These are phyloP conservation scores for Coccomyxa subellipsoidea DNA, from an alignment of 163 green algal genomes.

Conservation along the genomic window DNA sequence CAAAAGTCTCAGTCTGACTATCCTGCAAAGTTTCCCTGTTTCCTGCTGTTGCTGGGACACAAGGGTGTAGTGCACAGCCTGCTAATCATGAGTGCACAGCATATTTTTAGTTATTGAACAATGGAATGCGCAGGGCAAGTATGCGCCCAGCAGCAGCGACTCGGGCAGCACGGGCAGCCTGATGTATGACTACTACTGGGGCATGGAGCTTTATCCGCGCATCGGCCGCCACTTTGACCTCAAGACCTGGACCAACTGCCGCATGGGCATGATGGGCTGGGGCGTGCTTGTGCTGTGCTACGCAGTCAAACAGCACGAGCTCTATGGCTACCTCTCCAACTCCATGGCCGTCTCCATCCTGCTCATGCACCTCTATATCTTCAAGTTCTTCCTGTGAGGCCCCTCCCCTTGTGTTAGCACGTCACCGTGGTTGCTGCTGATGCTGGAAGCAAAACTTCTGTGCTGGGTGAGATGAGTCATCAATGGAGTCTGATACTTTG, in stretches of 20 bases:
- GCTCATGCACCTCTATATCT: slow-evolving; percentile 68
- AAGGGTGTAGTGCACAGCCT: no score
- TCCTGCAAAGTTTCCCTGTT: no score
- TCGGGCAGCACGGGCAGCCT: slow-evolving; percentile 63
- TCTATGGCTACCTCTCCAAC: slow-evolving; percentile 17
- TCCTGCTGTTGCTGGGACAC: no score
- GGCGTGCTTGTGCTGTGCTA: slow-evolving; percentile 59
- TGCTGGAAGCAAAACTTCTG: background rate
- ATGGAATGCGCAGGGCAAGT: slow-evolving; percentile 38
- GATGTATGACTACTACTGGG: slow-evolving; percentile 77
- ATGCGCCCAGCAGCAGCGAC: slow-evolving; percentile 56
- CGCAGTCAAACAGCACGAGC: slow-evolving; percentile 20
- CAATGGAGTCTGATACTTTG: no score
- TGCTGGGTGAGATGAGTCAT: background rate
- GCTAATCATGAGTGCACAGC: no score
- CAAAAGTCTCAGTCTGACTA: no score
- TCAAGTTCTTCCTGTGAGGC: slow-evolving; percentile 76
- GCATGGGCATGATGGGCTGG: slow-evolving; percentile 77
- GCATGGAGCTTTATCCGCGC: slow-evolving; percentile 74
- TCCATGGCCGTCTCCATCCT: slow-evolving; percentile 58
- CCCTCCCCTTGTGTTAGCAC: background rate
- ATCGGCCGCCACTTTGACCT: slow-evolving; percentile 69
- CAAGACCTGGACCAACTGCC: slow-evolving; percentile 82
- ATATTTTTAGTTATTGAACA: no score
- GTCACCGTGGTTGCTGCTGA: background rate